Evolutionary conservation across 2,329 filamentous ascomycete genomes (phyloP).

Genomic region (Trichoderma breve): DNA sequence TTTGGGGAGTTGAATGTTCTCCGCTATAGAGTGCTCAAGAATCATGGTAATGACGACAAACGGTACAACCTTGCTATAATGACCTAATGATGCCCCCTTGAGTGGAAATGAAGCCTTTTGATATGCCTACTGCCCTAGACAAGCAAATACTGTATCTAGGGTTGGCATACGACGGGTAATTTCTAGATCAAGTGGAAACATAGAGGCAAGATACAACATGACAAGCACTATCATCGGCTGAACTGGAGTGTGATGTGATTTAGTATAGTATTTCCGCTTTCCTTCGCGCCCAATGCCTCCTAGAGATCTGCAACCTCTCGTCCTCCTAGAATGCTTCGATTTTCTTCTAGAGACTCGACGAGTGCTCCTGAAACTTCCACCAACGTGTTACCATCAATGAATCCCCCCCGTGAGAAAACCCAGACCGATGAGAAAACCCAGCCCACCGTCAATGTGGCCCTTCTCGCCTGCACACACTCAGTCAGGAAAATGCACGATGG

Average conservation of each 20-base stretch:
- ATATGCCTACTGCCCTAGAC: not conserved
- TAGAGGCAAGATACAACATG: not conserved
- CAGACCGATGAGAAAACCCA: not conserved
- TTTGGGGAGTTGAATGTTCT: not conserved
- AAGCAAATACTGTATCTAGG: not conserved
- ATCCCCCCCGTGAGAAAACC: not conserved
- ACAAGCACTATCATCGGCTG: fast-evolving
- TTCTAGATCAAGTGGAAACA: not conserved
- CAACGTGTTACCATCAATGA: not conserved
- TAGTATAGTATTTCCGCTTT: not conserved
- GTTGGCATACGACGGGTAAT: not conserved
- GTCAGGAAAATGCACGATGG: not conserved
- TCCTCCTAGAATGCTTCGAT: not conserved
- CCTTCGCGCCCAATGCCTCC: not conserved
- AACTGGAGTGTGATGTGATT: not conserved
- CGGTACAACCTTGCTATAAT: not conserved
- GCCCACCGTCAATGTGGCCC: not conserved
- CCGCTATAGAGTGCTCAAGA: not conserved
- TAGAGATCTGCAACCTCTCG: not conserved
- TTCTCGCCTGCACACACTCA: not conserved
- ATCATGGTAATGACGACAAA: not conserved
- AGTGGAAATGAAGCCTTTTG: not conserved
- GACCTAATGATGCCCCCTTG: not conserved
- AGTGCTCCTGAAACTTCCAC: not conserved
- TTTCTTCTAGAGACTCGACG: not conserved